A percentile compares a stretch with the other conserved stretches of the same genome.
Conservation (phyloP, 805 yeast genomes). For the Schizosaccharomyces japonicus region DNA sequence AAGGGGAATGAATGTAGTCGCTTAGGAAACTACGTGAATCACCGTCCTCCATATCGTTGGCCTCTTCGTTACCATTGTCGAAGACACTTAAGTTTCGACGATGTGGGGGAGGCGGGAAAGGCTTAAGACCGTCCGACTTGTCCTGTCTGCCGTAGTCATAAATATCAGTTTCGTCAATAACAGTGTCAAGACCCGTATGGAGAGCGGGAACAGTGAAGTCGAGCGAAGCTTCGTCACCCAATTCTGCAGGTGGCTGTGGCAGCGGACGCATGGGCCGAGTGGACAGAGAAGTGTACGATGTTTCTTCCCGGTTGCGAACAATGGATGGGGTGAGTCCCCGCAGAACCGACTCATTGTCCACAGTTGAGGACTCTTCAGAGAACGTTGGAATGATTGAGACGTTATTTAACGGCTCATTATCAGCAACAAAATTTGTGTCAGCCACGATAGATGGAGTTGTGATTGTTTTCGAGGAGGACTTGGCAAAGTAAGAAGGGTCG, state of each 20-base stretch:
- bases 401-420: too few relatives aligned
- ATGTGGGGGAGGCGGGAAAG: neutral
- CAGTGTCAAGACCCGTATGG: neutral
- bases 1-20: too few relatives aligned
- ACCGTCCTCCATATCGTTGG: neutral
- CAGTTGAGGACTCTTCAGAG: too few relatives aligned
- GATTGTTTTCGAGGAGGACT: neutral
- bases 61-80: neutral
- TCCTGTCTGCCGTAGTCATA: neutral
- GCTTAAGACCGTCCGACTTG: neutral
- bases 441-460: too few relatives aligned
- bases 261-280: neutral
- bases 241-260: neutral
- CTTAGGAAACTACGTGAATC: too few relatives aligned
- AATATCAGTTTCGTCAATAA: neutral
- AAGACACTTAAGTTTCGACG: neutral
- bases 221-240: neutral
- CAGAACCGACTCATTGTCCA: too few relatives aligned
- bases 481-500: slow-evolving; percentile 4
- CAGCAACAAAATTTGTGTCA: too few relatives aligned
- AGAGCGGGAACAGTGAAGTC: neutral
- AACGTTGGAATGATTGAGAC: too few relatives aligned
- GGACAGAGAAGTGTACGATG: neutral
- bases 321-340: slow-evolving; percentile 4
- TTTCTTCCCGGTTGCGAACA: neutral